Evolutionary conservation across 371 early-diverging fungal genomes (phyloP).

Genomic region (Basidiobolus meristosporus): DNA sequence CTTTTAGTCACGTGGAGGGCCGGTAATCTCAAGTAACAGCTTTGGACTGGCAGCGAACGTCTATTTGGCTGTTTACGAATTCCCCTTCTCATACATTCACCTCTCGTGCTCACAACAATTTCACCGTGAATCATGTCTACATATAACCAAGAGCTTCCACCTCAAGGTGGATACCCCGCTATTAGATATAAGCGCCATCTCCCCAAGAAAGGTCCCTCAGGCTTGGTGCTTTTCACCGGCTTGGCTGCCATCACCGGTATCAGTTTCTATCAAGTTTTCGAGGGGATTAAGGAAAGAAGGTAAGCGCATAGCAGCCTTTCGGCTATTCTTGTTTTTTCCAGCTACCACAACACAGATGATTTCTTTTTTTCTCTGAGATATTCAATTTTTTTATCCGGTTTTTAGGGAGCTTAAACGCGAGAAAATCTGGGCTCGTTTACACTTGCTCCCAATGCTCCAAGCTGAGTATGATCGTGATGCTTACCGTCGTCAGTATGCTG

Average conservation of each 20-base stretch:
- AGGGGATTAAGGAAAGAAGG: constrained; percentile 60
- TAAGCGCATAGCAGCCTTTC: constrained; percentile 8
- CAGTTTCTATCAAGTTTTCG: constrained; percentile 31
- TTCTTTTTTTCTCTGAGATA: no score
- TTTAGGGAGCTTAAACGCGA: constrained; percentile 79
- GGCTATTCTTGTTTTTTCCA: neutral
- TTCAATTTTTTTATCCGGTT: constrained; percentile 1
- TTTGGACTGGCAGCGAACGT: no score
- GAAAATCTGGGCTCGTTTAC: constrained; percentile 83
- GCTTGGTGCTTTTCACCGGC: constrained; percentile 29
- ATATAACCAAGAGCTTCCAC: constrained; percentile 57
- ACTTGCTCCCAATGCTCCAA: constrained; percentile 71
- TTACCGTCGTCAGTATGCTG: constrained; percentile 63
- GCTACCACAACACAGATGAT: neutral
- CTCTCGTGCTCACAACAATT: no score
- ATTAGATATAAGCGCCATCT: constrained; percentile 73
- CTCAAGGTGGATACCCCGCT: constrained; percentile 46
- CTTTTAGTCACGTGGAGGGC: no score
- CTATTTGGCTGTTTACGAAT: no score
- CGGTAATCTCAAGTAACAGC: no score
- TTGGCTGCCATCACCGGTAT: constrained; percentile 23
- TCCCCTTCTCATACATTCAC: no score
- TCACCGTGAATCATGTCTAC: no score
- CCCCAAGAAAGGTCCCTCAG: constrained; percentile 76
- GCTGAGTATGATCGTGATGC: constrained; percentile 89